Evolutionary conservation across 306 rosid genomes (phyloP).

Genomic region (Corylus avellana): DNA sequence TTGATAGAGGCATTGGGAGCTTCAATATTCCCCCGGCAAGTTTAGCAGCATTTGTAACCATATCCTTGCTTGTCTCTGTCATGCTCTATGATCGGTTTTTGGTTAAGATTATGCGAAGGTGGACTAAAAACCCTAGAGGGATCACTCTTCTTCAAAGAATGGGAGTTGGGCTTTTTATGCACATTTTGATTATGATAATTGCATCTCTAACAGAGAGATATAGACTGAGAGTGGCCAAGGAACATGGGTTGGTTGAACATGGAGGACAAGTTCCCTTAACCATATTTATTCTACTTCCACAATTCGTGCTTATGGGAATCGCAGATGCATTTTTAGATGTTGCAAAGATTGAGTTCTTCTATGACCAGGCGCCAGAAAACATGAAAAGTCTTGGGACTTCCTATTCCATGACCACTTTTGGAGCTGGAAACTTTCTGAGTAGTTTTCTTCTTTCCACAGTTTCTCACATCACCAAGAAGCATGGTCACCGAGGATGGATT

Average conservation of each 20-base stretch:
- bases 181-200: constrained; percentile 51
- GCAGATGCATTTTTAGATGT: constrained; percentile 77
- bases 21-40: constrained; percentile 88
- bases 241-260: constrained; percentile 34
- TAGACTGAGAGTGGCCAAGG: constrained; percentile 57
- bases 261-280: constrained; percentile 67
- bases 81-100: constrained; percentile 75
- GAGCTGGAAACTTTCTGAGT: constrained; percentile 76
- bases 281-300: constrained; percentile 77
- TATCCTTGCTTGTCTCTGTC: constrained; percentile 69
- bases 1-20: constrained; percentile 57
- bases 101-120: constrained; percentile 59
- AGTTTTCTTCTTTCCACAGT: constrained; percentile 76
- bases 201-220: constrained; percentile 69
- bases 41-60: constrained; percentile 63
- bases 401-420: constrained; percentile 61
- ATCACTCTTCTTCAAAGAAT: constrained; percentile 83
- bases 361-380: constrained; percentile 83
- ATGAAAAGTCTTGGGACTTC: constrained; percentile 91
- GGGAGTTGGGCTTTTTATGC: constrained; percentile 74
- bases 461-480: constrained; percentile 49
- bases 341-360: constrained; percentile 84
- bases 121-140: constrained; percentile 80
- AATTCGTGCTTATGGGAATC: constrained; percentile 71
- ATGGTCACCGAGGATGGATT: constrained; percentile 73